Conservation (phyloP, 1,284 basidiomycete genomes). For the Boletus sp. region DNA sequence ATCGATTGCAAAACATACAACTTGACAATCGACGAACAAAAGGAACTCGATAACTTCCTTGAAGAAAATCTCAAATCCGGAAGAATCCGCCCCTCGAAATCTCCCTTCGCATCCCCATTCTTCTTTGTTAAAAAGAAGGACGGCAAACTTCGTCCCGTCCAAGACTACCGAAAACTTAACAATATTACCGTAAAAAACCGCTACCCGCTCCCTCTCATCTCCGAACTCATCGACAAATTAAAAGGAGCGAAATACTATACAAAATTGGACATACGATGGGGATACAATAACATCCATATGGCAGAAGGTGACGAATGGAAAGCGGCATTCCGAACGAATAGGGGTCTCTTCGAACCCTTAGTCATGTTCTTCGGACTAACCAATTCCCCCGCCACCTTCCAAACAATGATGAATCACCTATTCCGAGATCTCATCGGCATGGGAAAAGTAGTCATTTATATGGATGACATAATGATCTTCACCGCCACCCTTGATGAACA, state of each 20-base stretch:
- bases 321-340: neutral
- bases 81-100: neutral
- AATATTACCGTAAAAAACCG: neutral
- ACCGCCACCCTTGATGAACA: neutral
- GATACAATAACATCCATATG: conserved; percentile 6
- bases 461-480: conserved; percentile 4
- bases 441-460: neutral
- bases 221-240: neutral
- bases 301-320: conserved; percentile 11
- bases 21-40: neutral
- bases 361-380: conserved; percentile 5
- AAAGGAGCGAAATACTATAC: neutral
- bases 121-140: neutral
- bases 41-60: neutral
- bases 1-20: neutral
- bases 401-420: conserved; percentile 2
- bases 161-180: neutral
- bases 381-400: neutral
- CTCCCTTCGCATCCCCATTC: neutral
- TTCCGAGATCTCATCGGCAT: neutral
- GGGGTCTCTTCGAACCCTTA: neutral
- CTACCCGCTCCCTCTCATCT: neutral
- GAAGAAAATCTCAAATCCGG: neutral
- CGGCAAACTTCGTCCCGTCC: neutral
- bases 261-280: neutral